These are phyloP conservation scores for Fusarium sp. DNA, from an alignment of 2,329 filamentous ascomycete genomes.

Conservation along the genomic window DNA sequence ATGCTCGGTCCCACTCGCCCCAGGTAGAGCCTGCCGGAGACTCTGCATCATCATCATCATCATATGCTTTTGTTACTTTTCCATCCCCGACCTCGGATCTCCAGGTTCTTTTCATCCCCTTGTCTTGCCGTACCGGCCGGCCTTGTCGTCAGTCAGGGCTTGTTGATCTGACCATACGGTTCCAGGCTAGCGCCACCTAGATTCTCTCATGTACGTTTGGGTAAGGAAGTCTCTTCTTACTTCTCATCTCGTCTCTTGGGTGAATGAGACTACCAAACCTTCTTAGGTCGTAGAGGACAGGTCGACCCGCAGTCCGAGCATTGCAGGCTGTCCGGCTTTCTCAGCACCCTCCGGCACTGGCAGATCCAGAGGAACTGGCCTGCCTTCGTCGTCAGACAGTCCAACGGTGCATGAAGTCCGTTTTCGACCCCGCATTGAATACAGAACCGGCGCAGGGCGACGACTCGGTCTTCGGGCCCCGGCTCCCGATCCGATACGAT, in stretches of 20 bases:
- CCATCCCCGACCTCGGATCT: slow-evolving; percentile 20
- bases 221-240: not conserved
- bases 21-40: not conserved
- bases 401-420: slow-evolving; percentile 50
- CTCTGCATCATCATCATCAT: not conserved
- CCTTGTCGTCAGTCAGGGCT: slow-evolving; percentile 3
- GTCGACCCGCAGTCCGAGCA: slow-evolving; percentile 49
- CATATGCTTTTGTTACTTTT: not conserved
- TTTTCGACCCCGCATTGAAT: slow-evolving; percentile 52
- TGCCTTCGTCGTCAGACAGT: slow-evolving; percentile 50
- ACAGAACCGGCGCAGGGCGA: slow-evolving; percentile 52
- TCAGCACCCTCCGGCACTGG: slow-evolving; percentile 49
- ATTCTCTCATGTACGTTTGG: slow-evolving; percentile 13
- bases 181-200: not conserved
- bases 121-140: not conserved
- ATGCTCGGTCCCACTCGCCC: not conserved
- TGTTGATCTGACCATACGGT: not conserved
- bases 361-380: slow-evolving; percentile 53
- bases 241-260: not conserved
- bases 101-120: not conserved
- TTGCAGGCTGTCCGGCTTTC: slow-evolving; percentile 47
- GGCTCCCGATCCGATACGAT: slow-evolving; percentile 46
- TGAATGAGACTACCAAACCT: slow-evolving; percentile 37
- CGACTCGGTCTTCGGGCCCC: slow-evolving; percentile 41
- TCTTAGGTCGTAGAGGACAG: slow-evolving; percentile 50